phyloP scores from a whole-genome alignment of 148 eudicot species.

The Pharnaceum exiguum region DNA sequence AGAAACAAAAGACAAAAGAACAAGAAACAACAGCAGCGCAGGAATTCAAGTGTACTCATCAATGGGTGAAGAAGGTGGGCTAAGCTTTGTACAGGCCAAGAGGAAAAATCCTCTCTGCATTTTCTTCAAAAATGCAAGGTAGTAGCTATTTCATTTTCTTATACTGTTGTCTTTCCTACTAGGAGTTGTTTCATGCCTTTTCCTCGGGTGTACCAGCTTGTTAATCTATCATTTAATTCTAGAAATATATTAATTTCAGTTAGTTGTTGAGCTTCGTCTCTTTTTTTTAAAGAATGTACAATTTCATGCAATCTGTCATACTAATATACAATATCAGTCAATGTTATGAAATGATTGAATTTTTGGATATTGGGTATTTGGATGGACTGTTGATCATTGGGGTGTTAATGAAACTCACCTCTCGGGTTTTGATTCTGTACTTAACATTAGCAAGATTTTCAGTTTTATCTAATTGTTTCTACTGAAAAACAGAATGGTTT shows the following conservation, averaged over 20 bases:
- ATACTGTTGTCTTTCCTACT: neutral
- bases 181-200: neutral
- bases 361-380: neutral
- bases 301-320: too few species aligned
- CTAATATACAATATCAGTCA: too few species aligned
- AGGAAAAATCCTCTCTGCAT: conserved; percentile 34
- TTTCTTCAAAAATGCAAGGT: conserved; percentile 52
- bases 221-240: too few species aligned
- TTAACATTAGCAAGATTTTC: too few species aligned
- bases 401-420: too few species aligned
- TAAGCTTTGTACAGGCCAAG: conserved; percentile 27
- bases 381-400: too few species aligned
- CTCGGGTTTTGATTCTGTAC: too few species aligned
- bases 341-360: neutral
- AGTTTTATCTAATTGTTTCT: neutral
- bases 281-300: too few species aligned
- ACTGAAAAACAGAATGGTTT: conserved; percentile 29
- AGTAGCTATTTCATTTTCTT: neutral
- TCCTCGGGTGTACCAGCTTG: too few species aligned
- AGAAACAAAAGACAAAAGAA: neutral
- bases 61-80: conserved; percentile 41
- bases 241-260: too few species aligned
- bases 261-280: too few species aligned
- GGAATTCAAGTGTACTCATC: neutral
- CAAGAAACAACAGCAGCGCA: neutral